These are phyloP conservation scores for Saururus chinensis DNA, from an alignment of 164 flowering plant genomes.

Conservation along the genomic window DNA sequence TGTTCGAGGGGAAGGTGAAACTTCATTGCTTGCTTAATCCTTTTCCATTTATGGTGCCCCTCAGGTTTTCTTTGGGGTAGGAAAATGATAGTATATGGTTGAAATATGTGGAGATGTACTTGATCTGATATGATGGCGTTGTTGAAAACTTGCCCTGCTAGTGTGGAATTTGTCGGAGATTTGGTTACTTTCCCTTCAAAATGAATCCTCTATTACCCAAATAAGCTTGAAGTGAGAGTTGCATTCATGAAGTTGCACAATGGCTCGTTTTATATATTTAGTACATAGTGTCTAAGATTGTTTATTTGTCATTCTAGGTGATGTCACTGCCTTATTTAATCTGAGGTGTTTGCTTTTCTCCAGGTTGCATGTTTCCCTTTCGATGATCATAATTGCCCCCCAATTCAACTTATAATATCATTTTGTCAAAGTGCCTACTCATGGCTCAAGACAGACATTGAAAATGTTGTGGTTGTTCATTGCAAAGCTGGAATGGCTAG, in stretches of 20 bases:
- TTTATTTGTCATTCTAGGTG: neutral
- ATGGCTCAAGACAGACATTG: conserved; percentile 96
- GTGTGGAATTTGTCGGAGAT: neutral
- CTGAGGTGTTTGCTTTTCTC: conserved; percentile 2
- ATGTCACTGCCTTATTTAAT: neutral
- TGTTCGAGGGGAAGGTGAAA: conserved; percentile 93
- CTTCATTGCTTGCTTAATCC: neutral
- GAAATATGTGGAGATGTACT: too few species aligned
- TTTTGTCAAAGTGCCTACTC: conserved; percentile 97
- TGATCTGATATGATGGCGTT: neutral
- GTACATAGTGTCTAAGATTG: neutral
- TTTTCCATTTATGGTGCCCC: neutral
- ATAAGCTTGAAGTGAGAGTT: neutral
- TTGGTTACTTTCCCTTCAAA: neutral
- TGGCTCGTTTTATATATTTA: too few species aligned
- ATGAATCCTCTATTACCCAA: neutral
- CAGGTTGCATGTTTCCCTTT: conserved; percentile 98
- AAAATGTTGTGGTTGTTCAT: conserved; percentile 97
- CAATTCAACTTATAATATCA: conserved; percentile 69
- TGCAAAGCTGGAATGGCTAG: conserved; percentile 99
- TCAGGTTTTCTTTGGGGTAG: too few species aligned
- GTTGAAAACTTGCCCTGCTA: neutral
- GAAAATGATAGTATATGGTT: neutral
- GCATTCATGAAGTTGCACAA: too few species aligned
- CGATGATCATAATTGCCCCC: conserved; percentile 97